These are phyloP conservation scores for Tetrapisispora taiwanensis DNA, from an alignment of 805 yeast species.

Conservation along the genomic window DNA sequence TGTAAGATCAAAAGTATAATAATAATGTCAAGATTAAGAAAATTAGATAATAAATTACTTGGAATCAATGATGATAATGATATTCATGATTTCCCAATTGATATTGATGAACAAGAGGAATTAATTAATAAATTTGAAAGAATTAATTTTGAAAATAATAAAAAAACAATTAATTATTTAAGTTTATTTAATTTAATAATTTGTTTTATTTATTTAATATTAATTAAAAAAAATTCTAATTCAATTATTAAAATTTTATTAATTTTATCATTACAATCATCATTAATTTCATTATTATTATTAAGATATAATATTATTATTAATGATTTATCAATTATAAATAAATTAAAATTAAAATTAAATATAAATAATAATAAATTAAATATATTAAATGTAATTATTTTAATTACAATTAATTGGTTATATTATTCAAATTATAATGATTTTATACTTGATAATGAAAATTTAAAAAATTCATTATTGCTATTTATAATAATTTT, in stretches of 20 bases:
- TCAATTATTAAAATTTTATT: conserved; percentile 8
- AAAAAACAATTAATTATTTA: conserved; percentile 12
- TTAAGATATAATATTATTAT: conserved; percentile 19
- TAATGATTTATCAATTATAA: conserved; percentile 13
- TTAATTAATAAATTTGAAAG: conserved; percentile 19
- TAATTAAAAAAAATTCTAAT: conserved; percentile 1
- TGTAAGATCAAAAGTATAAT: too few species aligned
- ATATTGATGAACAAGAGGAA: conserved; percentile 27
- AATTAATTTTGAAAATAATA: conserved; percentile 14
- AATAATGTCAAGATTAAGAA: conserved; percentile 23
- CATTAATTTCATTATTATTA: conserved; percentile 18
- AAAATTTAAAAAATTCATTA: background rate
- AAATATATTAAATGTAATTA: conserved; percentile 13
- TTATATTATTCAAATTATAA: conserved; percentile 15
- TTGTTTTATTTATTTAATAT: conserved; percentile 70
- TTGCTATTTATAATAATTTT: conserved; percentile 2
- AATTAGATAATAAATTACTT: conserved; percentile 11
- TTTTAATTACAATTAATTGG: conserved; percentile 22
- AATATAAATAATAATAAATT: conserved; percentile 13
- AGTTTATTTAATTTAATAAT: conserved; percentile 56
- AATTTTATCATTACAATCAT: conserved; percentile 16
- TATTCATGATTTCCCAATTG: conserved; percentile 16
- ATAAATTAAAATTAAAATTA: conserved; percentile 8
- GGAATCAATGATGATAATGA: conserved; percentile 8
- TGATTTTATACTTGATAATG: background rate